Evolutionary conservation across 192 early-diverging fungal species (phyloP), one percentile per base, ranked within the genome.

Genomic region (Linnemannia schmuckeri): DNA sequence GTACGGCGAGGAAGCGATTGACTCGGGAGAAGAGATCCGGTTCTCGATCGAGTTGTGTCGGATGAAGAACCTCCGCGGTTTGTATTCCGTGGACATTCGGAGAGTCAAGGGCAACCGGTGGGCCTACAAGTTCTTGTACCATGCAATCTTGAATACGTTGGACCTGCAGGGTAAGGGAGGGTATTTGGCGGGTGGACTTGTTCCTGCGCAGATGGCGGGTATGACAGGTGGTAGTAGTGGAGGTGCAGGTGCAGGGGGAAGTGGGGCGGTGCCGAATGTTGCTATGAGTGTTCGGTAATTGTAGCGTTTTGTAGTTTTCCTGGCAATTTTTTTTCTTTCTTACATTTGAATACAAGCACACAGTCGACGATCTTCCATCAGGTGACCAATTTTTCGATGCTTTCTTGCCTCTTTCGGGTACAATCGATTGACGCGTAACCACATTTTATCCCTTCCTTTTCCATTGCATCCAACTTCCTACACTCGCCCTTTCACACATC

Each of bases 31-130:
- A 37, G 97, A 98, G 89, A 93, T 99, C 33, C 94, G 94, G 46
- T 94, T 98, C 88, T 92, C 94, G 22, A 93, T 99, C 35, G 97
- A 98, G 91, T 82, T 99, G 46, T 97, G 97, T 88, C 93, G 93
- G 81, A 95, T 99, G 88, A 96, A 97, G 91, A 98, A 98, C 80
- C 83, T 99, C 54, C 93, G 92, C 81, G 93, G 93, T 46, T 83
- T 96, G 40, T 95, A 94, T 73, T 95, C 94, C 70, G 95, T 96
- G 46, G 93, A 95, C 77, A 89, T 96, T 57, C 91, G 93, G 24
- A 91, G 95, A 10, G 90, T 94, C 82, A 92, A 92, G 71, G 95
- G 95, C 49, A 95, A 95, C 78, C 89, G 92, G 40, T 96, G 94
- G 95, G 90, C 93, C 0, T 96, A 95, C 90, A 96, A 96, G 90